Base-by-base conservation (phyloP, 1,284 basidiomycete species). In the Termitomyces sp. region DNA sequence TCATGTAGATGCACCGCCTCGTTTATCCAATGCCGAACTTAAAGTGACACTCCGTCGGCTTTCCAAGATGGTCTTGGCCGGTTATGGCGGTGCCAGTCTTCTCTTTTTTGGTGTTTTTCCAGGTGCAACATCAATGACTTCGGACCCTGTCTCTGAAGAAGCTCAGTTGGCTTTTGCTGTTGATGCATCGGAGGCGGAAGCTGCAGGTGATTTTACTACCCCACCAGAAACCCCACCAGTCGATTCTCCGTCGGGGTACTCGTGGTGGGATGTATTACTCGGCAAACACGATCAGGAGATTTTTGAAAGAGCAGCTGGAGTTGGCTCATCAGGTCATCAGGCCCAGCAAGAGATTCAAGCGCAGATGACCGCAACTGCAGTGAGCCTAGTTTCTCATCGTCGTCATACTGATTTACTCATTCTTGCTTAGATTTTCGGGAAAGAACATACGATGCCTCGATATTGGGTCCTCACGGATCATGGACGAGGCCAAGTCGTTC, bases 401-500 rank as follows among this genome's bases (percentile, higher is more conserved):
- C 4, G 7, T 21, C 11, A 30, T 3, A 13, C n/a, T 3, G 16
- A 10, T 18, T 4, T 46, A 2, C n/a, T 14, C 26, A 18, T 31
- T 34, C 33, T 48, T 64, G 33, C 57, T 65, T 75, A 78, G 46
- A 76, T 83, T 33, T 75, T 84, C 31, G 85, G 86, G n/a, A 72
- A 78, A 46, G 83, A 86, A 59, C 77, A 79, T 53, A 75, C 83
- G 56, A 85, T 90, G 81, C 88, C 88, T 1, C 75, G 88, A 39
- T 91, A 86, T 66, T 91, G 88, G 87, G 84, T 91, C 1, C 72
- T 91, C 30, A 87, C 86, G 0, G 88, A 91, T 64, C 84, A 91
- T 64, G 75, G 75, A 31, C 74, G 88, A 38, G 71, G 70, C 9
- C 84, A 91, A 64, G 78, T 91, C 44, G 85, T 91, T 1, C 77